Conservation (phyloP, 768 basidiomycete species). For the Suillus subalutaceus region DNA sequence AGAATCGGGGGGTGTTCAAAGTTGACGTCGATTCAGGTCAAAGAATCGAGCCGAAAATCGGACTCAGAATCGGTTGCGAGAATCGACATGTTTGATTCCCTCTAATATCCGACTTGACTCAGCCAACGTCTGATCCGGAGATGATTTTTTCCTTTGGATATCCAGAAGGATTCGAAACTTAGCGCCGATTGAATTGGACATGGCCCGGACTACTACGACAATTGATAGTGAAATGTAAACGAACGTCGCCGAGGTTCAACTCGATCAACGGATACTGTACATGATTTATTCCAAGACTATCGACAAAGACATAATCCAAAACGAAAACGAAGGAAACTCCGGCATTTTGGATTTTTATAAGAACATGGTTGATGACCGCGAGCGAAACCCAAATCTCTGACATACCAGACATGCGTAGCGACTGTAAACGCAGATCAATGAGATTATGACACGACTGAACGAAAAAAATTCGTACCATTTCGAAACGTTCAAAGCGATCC, state of each 20-base stretch:
- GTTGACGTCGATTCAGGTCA: no score
- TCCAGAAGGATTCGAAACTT: not conserved
- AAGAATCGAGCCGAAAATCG: no score
- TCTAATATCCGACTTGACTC: no score
- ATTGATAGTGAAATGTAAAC: not conserved
- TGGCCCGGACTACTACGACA: not conserved
- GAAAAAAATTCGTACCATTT: not conserved
- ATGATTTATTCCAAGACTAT: not conserved
- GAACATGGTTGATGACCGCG: not conserved
- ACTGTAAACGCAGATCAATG: not conserved
- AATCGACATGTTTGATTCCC: no score
- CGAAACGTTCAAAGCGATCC: not conserved
- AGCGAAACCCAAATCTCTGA: not conserved
- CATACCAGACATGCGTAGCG: not conserved
- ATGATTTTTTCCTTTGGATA: no score
- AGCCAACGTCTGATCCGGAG: no score
- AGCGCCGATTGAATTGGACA: not conserved
- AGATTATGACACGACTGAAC: not conserved
- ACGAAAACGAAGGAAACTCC: not conserved
- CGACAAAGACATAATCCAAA: not conserved
- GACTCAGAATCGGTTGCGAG: no score
- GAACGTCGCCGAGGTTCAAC: not conserved
- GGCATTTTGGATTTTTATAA: not conserved
- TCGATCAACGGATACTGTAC: not conserved
- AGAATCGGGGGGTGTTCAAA: no score